Conservation (phyloP, 768 basidiomycete species). For the Naganishia friedmannii region DNA sequence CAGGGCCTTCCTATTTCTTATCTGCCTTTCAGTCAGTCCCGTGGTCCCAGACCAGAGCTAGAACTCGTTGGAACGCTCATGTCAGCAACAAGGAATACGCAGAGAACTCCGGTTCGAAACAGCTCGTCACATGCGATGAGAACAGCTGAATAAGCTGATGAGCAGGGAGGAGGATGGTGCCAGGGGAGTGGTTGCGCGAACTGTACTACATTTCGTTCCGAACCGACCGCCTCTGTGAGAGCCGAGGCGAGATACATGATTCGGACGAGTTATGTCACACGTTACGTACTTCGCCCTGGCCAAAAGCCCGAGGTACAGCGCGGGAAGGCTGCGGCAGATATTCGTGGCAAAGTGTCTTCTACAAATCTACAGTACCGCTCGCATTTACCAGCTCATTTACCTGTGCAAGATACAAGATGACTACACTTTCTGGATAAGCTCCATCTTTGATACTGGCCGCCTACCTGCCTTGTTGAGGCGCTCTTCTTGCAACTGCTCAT, state of each 20-base stretch:
- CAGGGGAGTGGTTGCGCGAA: no score
- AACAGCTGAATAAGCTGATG: background rate
- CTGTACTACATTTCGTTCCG: background rate
- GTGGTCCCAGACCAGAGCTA: background rate
- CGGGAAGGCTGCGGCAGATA: no score
- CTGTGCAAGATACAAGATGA: no score
- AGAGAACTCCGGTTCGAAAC: background rate
- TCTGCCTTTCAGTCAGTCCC: no score
- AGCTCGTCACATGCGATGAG: no score
- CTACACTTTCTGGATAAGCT: background rate
- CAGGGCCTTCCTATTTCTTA: no score
- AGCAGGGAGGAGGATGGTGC: no score
- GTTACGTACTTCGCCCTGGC: background rate
- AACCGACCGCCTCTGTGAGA: no score
- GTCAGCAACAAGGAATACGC: background rate
- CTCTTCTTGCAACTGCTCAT: background rate
- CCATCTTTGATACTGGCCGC: background rate
- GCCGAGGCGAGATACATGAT: background rate
- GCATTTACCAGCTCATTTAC: background rate
- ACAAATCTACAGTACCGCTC: no score
- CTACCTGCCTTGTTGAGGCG: background rate
- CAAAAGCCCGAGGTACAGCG: no score
- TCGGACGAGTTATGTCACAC: background rate
- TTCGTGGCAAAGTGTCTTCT: background rate
- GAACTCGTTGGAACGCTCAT: background rate